Percentiles rank a stretch among this genome's conserved stretches.
Evolutionary conservation across 192 early-diverging fungal genomes (phyloP).

Genomic region (Coemansia sp.): DNA sequence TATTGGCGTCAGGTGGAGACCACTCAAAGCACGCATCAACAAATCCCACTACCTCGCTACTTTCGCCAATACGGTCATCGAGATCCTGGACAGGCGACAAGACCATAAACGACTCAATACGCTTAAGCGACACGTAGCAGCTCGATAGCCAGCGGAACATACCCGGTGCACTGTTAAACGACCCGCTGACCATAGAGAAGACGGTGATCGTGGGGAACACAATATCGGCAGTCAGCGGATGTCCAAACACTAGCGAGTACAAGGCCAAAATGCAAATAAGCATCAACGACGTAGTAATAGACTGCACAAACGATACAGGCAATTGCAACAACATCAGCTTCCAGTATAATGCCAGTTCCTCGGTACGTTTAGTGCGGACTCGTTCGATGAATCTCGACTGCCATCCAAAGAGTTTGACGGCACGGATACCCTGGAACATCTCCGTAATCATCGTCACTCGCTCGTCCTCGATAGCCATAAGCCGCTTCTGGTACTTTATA

Average conservation of each 20-base stretch:
- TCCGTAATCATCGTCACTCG: constrained; percentile 84
- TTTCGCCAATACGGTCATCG: constrained; percentile 33
- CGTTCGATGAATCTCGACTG: constrained; percentile 72
- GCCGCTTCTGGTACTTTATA: constrained; percentile 58
- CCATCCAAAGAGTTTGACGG: constrained; percentile 94
- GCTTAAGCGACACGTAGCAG: constrained; percentile 66
- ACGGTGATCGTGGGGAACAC: constrained; percentile 76
- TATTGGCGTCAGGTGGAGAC: constrained; percentile 7
- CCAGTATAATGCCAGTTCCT: constrained; percentile 63
- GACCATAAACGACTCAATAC: constrained; percentile 75
- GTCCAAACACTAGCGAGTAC: constrained; percentile 59
- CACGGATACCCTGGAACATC: constrained; percentile 86
- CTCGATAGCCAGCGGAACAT: constrained; percentile 62
- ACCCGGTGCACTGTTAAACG: constrained; percentile 65
- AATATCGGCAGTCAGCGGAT: constrained; percentile 65
- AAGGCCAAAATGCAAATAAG: constrained; percentile 64
- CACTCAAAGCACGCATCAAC: constrained; percentile 50
- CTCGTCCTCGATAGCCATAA: constrained; percentile 70
- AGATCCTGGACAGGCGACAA: constrained; percentile 71
- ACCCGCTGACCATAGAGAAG: constrained; percentile 69
- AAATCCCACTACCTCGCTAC: constrained; percentile 29
- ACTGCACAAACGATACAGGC: constrained; percentile 57
- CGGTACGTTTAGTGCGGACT: constrained; percentile 66
- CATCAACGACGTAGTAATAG: constrained; percentile 61
- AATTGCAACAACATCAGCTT: constrained; percentile 60